Evolutionary conservation across 1,284 basidiomycete species (phyloP).

Genomic region (Abortiporus biennis): DNA sequence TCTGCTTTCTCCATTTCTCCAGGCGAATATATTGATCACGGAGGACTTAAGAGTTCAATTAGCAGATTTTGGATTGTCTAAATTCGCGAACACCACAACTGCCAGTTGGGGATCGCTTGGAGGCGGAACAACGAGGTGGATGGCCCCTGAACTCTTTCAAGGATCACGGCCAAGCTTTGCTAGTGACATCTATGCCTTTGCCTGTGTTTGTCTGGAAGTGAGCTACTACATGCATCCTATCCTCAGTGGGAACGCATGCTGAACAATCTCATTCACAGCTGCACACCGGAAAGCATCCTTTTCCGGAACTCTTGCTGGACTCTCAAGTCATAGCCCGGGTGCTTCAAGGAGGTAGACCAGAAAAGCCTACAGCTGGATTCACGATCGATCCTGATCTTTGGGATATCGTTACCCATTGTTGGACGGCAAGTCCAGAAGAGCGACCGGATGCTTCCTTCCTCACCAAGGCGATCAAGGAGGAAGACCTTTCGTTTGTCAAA

Average conservation of each 20-base stretch:
- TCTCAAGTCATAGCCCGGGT: slow-evolving; percentile 2
- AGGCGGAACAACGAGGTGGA: background rate
- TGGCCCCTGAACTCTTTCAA: slow-evolving; percentile 1
- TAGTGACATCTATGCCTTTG: slow-evolving; percentile 4
- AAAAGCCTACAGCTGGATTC: background rate
- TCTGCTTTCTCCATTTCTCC: background rate
- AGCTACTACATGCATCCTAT: background rate
- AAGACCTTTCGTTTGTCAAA: too few species aligned
- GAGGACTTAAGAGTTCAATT: background rate
- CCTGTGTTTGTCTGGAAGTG: slow-evolving; percentile 7
- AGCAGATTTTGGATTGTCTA: slow-evolving; percentile 5
- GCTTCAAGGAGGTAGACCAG: slow-evolving; percentile 3
- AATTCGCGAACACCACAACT: slow-evolving; percentile 5
- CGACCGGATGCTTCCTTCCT: background rate
- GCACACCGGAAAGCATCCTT: slow-evolving; percentile 5
- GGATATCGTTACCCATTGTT: background rate
- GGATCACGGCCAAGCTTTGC: background rate
- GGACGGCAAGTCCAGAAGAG: background rate
- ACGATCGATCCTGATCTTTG: background rate
- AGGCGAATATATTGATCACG: slow-evolving; percentile 7
- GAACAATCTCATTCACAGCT: background rate
- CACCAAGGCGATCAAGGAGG: too few species aligned
- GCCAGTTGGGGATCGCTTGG: slow-evolving; percentile 1
- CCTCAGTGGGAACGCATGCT: background rate
- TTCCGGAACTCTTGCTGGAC: background rate